A percentile compares a stretch with the other conserved stretches of the same genome.
These are phyloP conservation scores for Parmales sp. DNA, from an alignment of 108 stramenopile species.

Conservation along the genomic window DNA sequence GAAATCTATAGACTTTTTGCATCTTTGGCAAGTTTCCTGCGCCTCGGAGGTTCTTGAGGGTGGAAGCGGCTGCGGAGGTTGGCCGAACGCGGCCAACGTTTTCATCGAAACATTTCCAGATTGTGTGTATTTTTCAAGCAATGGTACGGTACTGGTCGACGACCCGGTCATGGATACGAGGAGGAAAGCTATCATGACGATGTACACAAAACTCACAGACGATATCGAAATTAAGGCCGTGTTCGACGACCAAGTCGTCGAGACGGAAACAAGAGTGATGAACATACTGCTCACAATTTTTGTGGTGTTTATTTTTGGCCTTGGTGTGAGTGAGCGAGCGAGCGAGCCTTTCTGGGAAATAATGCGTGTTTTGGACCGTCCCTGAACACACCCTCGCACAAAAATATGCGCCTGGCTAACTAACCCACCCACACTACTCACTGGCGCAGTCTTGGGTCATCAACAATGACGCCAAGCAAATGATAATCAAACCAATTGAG, in stretches of 20 bases:
- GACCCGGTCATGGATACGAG: background rate
- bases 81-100: too few species aligned
- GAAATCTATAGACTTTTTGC: background rate
- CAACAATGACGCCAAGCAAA: conserved; percentile 8
- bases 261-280: background rate
- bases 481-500: conserved; percentile 3
- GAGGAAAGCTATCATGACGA: background rate
- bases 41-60: background rate
- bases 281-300: conserved; percentile 6
- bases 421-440: too few species aligned
- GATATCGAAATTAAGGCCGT: background rate
- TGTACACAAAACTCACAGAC: background rate
- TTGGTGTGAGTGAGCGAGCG: too few species aligned
- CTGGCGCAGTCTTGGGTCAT: background rate
- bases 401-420: too few species aligned
- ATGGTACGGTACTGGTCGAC: background rate
- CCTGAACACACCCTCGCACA: too few species aligned
- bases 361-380: too few species aligned
- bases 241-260: conserved; percentile 5
- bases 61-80: too few species aligned
- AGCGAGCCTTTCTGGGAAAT: too few species aligned
- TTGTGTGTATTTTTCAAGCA: background rate
- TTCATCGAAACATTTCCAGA: too few species aligned
- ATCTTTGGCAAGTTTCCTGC: background rate
- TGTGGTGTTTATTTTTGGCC: background rate